Percentiles rank a stretch among this genome's conserved stretches.
Evolutionary conservation across 1,139 yeast species (phyloP).

Genomic region (Arxiozyma heterogenica): DNA sequence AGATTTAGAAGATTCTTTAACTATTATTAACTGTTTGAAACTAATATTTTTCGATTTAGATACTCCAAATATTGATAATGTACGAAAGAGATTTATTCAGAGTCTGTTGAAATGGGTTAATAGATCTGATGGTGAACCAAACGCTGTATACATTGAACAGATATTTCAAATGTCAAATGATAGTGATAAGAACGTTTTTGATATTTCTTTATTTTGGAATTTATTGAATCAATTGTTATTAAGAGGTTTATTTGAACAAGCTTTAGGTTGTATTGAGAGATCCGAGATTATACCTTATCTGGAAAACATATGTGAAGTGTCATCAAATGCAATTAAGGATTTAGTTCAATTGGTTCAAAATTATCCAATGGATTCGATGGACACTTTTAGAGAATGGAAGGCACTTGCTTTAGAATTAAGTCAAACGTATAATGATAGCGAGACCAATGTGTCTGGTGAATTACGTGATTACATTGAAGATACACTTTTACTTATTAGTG

Average conservation of each 20-base stretch:
- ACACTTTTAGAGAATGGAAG: conserved; percentile 34
- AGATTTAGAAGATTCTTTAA: conserved; percentile 40
- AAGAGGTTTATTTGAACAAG: conserved; percentile 56
- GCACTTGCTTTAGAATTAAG: conserved; percentile 22
- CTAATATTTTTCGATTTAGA: conserved; percentile 43
- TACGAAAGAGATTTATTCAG: conserved; percentile 20
- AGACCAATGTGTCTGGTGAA: conserved; percentile 19
- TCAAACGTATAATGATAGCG: conserved; percentile 19
- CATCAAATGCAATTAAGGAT: conserved; percentile 39
- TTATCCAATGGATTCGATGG: conserved; percentile 30
- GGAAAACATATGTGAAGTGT: conserved; percentile 15
- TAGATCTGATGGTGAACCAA: conserved; percentile 54
- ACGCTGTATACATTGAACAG: conserved; percentile 35
- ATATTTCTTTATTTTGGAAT: conserved; percentile 57
- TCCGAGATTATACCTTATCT: conserved; percentile 25
- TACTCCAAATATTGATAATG: conserved; percentile 36
- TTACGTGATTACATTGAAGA: conserved; percentile 24
- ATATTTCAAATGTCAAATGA: conserved; percentile 13
- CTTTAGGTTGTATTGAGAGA: conserved; percentile 40
- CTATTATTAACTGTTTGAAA: conserved; percentile 49
- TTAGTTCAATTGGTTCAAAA: conserved; percentile 32
- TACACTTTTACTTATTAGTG: conserved; percentile 22
- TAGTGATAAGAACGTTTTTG: conserved; percentile 39
- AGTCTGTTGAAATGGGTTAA: conserved; percentile 53
- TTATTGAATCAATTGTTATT: conserved; percentile 47